Evolutionary conservation across 305 asterid genomes (phyloP), one percentile per base, ranked within the genome.

Genomic region (Fraxinus xanthoxyloides): DNA sequence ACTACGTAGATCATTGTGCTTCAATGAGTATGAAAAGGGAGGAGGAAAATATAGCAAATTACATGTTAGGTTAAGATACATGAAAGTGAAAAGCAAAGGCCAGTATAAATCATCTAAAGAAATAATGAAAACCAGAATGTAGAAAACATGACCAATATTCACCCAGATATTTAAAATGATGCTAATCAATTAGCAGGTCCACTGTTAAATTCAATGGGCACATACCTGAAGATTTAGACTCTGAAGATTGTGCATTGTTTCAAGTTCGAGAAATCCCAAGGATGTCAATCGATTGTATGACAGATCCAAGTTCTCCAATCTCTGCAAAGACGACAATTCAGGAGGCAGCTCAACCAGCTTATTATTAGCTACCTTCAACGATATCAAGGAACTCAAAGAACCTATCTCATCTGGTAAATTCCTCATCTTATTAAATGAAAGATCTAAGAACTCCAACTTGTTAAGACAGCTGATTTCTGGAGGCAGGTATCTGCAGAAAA

Each of bases 381-480:
- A 89, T 79, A 84, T 79, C 89, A 95, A 88, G 23, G 87, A 86
- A 77, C 84, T 88, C 85, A 95, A 86, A 32, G 80, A 85, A 86
- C 93, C 84, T 79, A 95, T 87, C 87, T 95, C 98, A 87, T 84
- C 86, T 0, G 98, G 99, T 82, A 95, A 92, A 80, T 84, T 92
- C 94, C 92, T 93, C 93, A 95, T 87, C 89, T 94, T 94, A 87
- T 95, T 94, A 82, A 94, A 95, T 59, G 99, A 95, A 85, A 94
- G 90, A 84, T 95, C 94, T 85, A 95, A 89, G 87, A 84, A 87
- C 90, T 95, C 99, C 86, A 95, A 89, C 82, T 87, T 90, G 82
- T 51, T 80, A 65, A 95, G 98, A 79, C 85, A 91, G 67, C 95
- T 97, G 82, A 94, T 96, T 88, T 94, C 99, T 26, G 97, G 94